phyloP scores from a whole-genome alignment of 2,329 filamentous ascomycete species.

The Colletotrichum tropicale region DNA sequence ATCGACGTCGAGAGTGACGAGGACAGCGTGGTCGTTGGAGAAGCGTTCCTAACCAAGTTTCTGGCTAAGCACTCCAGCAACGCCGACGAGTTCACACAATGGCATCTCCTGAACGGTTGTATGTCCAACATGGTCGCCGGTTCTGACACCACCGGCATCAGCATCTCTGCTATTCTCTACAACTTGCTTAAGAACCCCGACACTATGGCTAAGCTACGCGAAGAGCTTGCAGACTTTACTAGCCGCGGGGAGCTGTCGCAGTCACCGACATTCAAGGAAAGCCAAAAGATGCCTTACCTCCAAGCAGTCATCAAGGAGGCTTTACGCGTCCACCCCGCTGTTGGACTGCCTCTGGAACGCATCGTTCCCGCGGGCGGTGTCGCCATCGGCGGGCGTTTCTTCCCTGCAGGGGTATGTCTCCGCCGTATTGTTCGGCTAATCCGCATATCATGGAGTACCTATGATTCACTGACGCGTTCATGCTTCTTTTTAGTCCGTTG shows the following conservation, averaged over 20 bases:
- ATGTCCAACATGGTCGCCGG: constrained; percentile 41
- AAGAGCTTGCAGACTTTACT: constrained; percentile 25
- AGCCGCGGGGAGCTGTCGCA: constrained; percentile 17
- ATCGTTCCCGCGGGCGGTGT: constrained; percentile 49
- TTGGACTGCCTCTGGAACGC: constrained; percentile 52
- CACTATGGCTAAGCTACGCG: constrained; percentile 24
- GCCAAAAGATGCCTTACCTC: constrained; percentile 51
- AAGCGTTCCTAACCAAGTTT: constrained; percentile 44
- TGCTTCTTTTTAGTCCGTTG: constrained; percentile 24
- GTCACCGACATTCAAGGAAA: constrained; percentile 37
- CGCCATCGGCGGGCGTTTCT: constrained; percentile 36
- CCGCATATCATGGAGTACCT: neutral
- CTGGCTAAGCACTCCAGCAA: constrained; percentile 42
- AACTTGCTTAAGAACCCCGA: constrained; percentile 39
- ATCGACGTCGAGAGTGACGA: constrained; percentile 1
- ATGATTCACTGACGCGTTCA: neutral
- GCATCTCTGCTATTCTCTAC: constrained; percentile 48
- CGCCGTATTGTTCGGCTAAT: neutral
- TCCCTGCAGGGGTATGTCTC: constrained; percentile 30
- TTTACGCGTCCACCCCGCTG: constrained; percentile 54
- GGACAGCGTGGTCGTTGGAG: constrained; percentile 29
- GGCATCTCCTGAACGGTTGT: constrained; percentile 32
- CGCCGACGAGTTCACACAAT: constrained; percentile 43
- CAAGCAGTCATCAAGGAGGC: constrained; percentile 59
- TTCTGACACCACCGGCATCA: constrained; percentile 52